Conservation (phyloP, 2,329 filamentous ascomycete species). For the Sporothrix globosa region DNA sequence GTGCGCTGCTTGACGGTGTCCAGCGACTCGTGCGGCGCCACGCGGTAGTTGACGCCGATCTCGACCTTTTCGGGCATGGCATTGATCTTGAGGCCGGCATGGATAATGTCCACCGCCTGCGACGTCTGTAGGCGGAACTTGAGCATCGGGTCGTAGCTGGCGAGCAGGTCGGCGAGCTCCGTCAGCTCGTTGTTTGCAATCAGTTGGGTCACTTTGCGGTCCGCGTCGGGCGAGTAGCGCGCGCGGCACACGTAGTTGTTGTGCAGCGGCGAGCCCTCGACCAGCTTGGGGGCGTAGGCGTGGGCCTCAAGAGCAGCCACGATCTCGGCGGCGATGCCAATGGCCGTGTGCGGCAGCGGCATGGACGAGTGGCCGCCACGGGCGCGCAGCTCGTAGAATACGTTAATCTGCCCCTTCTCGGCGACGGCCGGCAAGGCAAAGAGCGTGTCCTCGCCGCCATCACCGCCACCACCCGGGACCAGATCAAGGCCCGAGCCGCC, state of each 20-base stretch:
- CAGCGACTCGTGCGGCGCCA: constrained; percentile 59
- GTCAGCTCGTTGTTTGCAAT: constrained; percentile 32
- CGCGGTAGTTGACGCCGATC: constrained; percentile 63
- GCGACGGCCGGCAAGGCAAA: constrained; percentile 61
- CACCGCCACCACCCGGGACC: constrained; percentile 44
- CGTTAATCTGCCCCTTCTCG: constrained; percentile 64
- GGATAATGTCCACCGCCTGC: constrained; percentile 62
- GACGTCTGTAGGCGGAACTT: constrained; percentile 64
- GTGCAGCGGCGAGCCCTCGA: constrained; percentile 40
- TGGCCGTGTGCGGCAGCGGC: constrained; percentile 58
- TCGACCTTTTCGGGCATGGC: constrained; percentile 65
- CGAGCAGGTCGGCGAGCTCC: constrained; percentile 53
- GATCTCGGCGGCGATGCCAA: constrained; percentile 56
- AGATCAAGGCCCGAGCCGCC: constrained; percentile 52
- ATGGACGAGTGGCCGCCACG: constrained; percentile 64
- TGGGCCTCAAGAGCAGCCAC: constrained; percentile 52
- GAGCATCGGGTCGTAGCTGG: constrained; percentile 43
- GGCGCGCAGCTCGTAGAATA: constrained; percentile 60
- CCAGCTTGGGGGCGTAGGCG: constrained; percentile 49
- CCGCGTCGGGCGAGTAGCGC: constrained; percentile 50
- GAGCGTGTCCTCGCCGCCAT: constrained; percentile 38
- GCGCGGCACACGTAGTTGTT: constrained; percentile 51
- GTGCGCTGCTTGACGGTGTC: constrained; percentile 56
- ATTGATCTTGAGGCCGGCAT: constrained; percentile 64
- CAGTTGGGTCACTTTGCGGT: constrained; percentile 46